Percentiles rank a stretch among this genome's conserved stretches.
Conservation (phyloP, 148 eudicot species). For the Linanthus parryae region DNA sequence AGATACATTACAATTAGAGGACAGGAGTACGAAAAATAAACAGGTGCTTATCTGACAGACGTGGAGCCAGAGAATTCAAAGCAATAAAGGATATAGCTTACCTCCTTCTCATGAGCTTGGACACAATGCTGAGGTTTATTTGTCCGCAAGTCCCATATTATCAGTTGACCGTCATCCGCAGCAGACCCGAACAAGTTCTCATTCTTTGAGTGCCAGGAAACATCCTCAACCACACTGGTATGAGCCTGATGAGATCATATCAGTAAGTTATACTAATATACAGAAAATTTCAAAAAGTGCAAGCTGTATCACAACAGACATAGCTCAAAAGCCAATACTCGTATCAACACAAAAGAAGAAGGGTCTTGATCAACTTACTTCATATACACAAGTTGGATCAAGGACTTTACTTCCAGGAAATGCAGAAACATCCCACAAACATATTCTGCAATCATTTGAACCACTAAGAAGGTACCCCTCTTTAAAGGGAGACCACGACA, state of each 20-base stretch:
- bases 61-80: no score
- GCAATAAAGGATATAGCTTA: conserved; percentile 17
- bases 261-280: no score
- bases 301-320: not conserved
- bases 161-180: conserved; percentile 76
- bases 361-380: conserved; percentile 33
- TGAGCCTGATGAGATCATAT: no score
- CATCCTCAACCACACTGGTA: conserved; percentile 75
- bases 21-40: not conserved
- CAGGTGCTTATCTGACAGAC: not conserved
- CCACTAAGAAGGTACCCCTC: conserved; percentile 87
- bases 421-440: conserved; percentile 82
- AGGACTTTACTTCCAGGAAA: conserved; percentile 62
- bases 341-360: not conserved
- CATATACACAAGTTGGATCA: conserved; percentile 51
- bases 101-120: conserved; percentile 89
- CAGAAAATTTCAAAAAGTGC: not conserved
- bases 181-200: conserved; percentile 87
- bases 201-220: conserved; percentile 79
- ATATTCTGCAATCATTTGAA: conserved; percentile 79
- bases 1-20: no score
- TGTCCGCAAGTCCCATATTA: conserved; percentile 87
- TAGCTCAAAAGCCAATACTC: not conserved
- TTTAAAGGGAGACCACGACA: conserved; percentile 83
- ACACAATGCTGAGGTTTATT: conserved; percentile 74